Percentiles rank a stretch among this genome's conserved stretches.
These are phyloP conservation scores for Pythium rishiriense DNA, from an alignment of 352 stramenopile species.

Conservation along the genomic window DNA sequence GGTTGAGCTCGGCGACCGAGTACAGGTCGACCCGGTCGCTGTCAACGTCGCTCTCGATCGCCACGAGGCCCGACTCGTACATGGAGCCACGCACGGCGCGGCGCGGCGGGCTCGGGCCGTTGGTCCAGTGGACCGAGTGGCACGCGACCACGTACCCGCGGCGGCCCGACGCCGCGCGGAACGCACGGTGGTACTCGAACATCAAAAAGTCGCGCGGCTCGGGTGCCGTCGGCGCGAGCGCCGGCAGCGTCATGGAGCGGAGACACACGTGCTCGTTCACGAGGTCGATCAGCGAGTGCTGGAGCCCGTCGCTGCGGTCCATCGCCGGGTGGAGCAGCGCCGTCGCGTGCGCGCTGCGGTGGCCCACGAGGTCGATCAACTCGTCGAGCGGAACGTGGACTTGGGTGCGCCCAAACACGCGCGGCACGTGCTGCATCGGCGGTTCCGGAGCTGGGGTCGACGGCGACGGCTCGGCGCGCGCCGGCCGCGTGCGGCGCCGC, in stretches of 20 bases:
- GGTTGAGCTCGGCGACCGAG: slow-evolving; percentile 20
- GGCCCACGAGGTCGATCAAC: slow-evolving; percentile 21
- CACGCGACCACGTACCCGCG: slow-evolving; percentile 15
- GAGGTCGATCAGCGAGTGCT: slow-evolving; percentile 22
- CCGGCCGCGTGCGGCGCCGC: background rate
- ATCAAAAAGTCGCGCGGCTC: slow-evolving; percentile 17
- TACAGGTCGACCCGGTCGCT: slow-evolving; percentile 20
- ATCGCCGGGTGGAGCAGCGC: slow-evolving; percentile 16
- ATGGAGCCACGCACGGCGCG: slow-evolving; percentile 14
- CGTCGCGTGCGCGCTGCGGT: slow-evolving; percentile 17
- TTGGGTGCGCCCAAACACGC: slow-evolving; percentile 13
- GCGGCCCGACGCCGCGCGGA: slow-evolving; percentile 9
- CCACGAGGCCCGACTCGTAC: slow-evolving; percentile 22
- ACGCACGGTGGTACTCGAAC: slow-evolving; percentile 23
- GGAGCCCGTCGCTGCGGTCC: background rate
- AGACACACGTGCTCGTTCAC: slow-evolving; percentile 21
- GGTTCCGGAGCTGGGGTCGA: background rate
- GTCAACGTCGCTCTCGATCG: slow-evolving; percentile 16
- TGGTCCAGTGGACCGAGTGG: slow-evolving; percentile 22
- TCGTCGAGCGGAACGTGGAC: slow-evolving; percentile 20
- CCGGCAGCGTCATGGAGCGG: slow-evolving; percentile 9
- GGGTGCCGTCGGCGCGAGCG: background rate
- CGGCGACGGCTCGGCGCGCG: background rate
- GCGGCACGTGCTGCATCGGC: background rate
- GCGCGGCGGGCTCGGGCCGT: background rate